Base-by-base conservation (phyloP, 192 early-diverging fungal genomes). In the Podila epicladia region DNA sequence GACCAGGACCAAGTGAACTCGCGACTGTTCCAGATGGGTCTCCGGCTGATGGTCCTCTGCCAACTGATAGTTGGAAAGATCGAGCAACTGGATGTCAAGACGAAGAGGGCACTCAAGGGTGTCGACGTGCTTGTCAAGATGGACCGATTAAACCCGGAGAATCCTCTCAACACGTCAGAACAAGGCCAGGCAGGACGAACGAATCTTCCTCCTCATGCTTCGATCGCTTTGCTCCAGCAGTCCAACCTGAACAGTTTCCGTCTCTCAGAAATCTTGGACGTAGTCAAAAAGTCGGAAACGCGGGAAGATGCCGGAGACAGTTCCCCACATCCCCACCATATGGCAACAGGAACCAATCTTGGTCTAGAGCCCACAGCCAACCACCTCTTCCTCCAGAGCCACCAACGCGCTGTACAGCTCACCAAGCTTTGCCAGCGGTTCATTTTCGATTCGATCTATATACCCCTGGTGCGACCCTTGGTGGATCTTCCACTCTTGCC, bases 1-100 rank as follows among this genome's bases (percentile, higher is more conserved):
- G 86, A 80, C 31, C 64, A 86, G 26, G 87, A 87, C 32, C 91
- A 92, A 41, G 22, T 24, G n/a, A n/a, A 55, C 24, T 55, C 53
- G 2, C 88, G 92, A 72, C 78, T 83, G 0, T 94, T 94, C 75
- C 91, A 93, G 53, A 77, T 90, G 57, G 93, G 90, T n/a, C 75
- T 93, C 28, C 76, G 86, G 32, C 45, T 92, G 19, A 82, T 94
- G 67, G 90, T 83, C 17, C 69, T 91, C 4, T 89, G 90, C 62
- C 74, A 79, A 26, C 62, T 70, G 3, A 45, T 92, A 28, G 63
- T 72, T n/a, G 70, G 83, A 20, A 67, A 82, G 12, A 66, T 92
- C 9, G 76, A 64, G 9, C 67, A 61, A 3, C 84, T 90, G 35
- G 86, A 90, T 48, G 48, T 75, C n/a, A 77, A 78, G 22, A 38